Conservation (phyloP, 1,139 yeast species). For the Yamadazyma membranifaciens region DNA sequence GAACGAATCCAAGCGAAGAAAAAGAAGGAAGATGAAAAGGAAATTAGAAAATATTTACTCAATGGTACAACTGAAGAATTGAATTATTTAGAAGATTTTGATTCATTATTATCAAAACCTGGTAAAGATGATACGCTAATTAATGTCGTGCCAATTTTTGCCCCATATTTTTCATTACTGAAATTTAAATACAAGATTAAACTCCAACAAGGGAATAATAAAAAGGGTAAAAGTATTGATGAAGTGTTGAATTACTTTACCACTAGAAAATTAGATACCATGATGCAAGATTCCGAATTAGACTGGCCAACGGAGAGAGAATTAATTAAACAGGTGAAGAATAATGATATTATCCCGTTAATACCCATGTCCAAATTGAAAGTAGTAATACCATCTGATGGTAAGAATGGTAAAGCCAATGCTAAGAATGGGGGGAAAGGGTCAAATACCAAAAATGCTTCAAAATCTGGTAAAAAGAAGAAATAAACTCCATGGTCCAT, state of each 20-base stretch:
- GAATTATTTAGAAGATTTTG: slow-evolving; percentile 40
- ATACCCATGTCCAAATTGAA: slow-evolving; percentile 43
- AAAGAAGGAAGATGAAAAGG: slow-evolving; percentile 50
- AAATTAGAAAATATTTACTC: slow-evolving; percentile 45
- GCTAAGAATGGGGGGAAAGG: not conserved
- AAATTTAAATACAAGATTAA: slow-evolving; percentile 82
- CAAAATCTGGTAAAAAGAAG: slow-evolving; percentile 5
- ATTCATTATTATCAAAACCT: slow-evolving; percentile 43
- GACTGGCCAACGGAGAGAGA: slow-evolving; percentile 77
- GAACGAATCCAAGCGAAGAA: slow-evolving; percentile 33
- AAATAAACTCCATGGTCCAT: too few species aligned
- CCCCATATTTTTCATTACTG: slow-evolving; percentile 82
- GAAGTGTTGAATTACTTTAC: slow-evolving; percentile 64
- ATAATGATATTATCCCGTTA: slow-evolving; percentile 41
- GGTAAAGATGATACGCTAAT: slow-evolving; percentile 40
- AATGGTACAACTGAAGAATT: slow-evolving; percentile 31
- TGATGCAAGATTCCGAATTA: slow-evolving; percentile 47
- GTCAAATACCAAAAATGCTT: not conserved
- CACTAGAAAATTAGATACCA: slow-evolving; percentile 50
- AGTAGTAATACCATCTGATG: slow-evolving; percentile 28
- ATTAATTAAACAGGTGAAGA: slow-evolving; percentile 54
- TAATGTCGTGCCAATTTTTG: slow-evolving; percentile 83
- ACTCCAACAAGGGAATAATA: slow-evolving; percentile 80
- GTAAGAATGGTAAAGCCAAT: slow-evolving; percentile 6
- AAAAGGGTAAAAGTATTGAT: slow-evolving; percentile 82